Conservation (phyloP, 2,329 filamentous ascomycete genomes). For the Truncatella angustata region DNA sequence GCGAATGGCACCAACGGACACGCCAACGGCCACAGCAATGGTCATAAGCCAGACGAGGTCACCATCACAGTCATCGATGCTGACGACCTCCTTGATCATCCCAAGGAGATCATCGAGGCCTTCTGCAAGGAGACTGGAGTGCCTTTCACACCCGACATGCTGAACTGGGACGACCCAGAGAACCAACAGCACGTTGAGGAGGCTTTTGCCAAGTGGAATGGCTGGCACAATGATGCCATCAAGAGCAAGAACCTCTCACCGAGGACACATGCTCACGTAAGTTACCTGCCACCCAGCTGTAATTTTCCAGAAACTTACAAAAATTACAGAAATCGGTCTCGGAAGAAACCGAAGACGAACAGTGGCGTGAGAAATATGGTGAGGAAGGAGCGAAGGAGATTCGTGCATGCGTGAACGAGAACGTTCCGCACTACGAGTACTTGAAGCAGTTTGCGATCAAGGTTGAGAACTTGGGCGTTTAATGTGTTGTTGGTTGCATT, state of each 20-base stretch:
- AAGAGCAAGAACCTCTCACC: constrained; percentile 74
- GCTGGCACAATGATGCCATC: constrained; percentile 95
- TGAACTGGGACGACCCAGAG: constrained; percentile 78
- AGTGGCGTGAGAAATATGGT: constrained; percentile 75
- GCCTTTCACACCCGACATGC: constrained; percentile 73
- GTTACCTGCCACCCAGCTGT: constrained; percentile 22
- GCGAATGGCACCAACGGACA: constrained; percentile 29
- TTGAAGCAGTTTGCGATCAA: constrained; percentile 74
- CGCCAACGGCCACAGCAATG: constrained; percentile 29
- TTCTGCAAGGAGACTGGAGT: constrained; percentile 83
- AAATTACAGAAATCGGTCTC: constrained; percentile 57
- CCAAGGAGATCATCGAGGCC: constrained; percentile 68
- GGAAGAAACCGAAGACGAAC: constrained; percentile 63
- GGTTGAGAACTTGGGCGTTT: constrained; percentile 34
- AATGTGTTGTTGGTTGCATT: constrained; percentile 8
- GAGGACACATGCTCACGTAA: constrained; percentile 60
- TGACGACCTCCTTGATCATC: constrained; percentile 88
- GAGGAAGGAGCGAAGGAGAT: constrained; percentile 69
- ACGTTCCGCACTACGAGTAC: constrained; percentile 75
- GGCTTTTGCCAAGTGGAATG: constrained; percentile 94
- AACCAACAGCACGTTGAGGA: constrained; percentile 66
- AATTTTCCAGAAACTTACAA: constrained; percentile 6
- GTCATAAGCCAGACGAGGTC: constrained; percentile 45
- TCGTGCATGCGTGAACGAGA: constrained; percentile 67
- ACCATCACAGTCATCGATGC: constrained; percentile 88